Conservation (phyloP, 2,329 filamentous ascomycete species). For the Colletotrichum sp. region DNA sequence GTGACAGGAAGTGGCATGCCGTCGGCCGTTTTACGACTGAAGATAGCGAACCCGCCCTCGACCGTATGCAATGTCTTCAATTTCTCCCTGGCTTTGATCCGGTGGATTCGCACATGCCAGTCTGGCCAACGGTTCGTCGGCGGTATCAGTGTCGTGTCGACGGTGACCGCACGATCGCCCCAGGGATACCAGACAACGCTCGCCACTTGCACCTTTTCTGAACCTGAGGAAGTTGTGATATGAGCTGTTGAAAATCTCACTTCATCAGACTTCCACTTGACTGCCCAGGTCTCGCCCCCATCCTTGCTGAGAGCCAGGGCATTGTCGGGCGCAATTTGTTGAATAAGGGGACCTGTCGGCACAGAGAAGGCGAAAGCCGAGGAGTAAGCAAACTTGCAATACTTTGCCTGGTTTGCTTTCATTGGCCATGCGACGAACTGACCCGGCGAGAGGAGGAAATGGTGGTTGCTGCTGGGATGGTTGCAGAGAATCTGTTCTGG, state of each 20-base stretch:
- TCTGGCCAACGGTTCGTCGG: slow-evolving; percentile 36
- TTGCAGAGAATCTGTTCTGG: slow-evolving; percentile 52
- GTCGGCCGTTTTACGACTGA: neutral
- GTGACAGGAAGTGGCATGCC: neutral
- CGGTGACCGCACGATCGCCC: slow-evolving; percentile 28
- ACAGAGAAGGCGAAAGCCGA: slow-evolving; percentile 52
- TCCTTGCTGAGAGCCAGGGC: slow-evolving; percentile 34
- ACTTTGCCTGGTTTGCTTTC: slow-evolving; percentile 48
- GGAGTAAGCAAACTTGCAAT: slow-evolving; percentile 54
- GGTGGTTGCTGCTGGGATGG: slow-evolving; percentile 35
- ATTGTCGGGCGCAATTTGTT: slow-evolving; percentile 40
- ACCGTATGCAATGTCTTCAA: slow-evolving; percentile 13
- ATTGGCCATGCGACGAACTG: slow-evolving; percentile 43
- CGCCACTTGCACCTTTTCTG: neutral
- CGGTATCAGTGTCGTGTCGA: slow-evolving; percentile 32
- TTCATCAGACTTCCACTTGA: slow-evolving; percentile 32
- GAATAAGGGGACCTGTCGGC: slow-evolving; percentile 37
- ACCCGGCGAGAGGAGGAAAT: slow-evolving; percentile 46
- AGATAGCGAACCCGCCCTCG: slow-evolving; percentile 29
- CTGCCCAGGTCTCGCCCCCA: slow-evolving; percentile 32
- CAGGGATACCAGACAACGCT: slow-evolving; percentile 28
- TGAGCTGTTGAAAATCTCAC: slow-evolving; percentile 6
- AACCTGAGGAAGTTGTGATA: neutral
- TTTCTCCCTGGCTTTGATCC: neutral
- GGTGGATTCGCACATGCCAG: slow-evolving; percentile 35